These are phyloP conservation scores for Solanum bulbocastanum DNA, from an alignment of 257 asterid species.

Conservation along the genomic window DNA sequence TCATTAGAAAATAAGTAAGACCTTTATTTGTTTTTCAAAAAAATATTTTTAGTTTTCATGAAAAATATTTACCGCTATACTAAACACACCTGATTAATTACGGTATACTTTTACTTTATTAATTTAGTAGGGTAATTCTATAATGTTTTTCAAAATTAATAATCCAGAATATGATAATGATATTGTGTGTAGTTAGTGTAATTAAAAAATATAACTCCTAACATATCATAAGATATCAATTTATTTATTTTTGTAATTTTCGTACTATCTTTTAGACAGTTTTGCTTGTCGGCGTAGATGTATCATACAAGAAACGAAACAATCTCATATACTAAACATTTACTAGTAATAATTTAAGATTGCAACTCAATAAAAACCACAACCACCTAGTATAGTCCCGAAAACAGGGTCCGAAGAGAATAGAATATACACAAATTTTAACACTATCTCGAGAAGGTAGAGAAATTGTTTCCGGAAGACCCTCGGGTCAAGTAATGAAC, in stretches of 20 bases:
- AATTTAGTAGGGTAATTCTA: background rate
- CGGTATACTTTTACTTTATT: background rate
- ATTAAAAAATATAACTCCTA: background rate
- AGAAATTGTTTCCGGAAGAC: background rate
- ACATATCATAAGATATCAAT: background rate
- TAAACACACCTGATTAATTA: background rate
- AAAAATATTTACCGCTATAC: background rate
- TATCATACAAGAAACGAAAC: background rate
- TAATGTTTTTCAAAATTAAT: no score
- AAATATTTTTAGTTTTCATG: no score
- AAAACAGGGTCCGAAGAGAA: rapidly evolving
- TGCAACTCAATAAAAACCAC: background rate
- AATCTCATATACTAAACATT: background rate
- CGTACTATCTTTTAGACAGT: background rate
- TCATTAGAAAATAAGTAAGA: no score
- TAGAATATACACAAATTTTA: background rate
- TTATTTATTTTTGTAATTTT: background rate
- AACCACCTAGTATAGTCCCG: background rate
- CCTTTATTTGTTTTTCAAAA: rapidly evolving
- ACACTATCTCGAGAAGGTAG: background rate
- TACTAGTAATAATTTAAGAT: background rate
- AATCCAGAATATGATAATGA: background rate
- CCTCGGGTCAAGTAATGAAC: background rate
- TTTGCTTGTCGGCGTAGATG: background rate
- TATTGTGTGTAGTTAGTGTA: background rate